phyloP scores from a whole-genome alignment of 1,139 yeast species.

The Geotrichum fermentans region DNA sequence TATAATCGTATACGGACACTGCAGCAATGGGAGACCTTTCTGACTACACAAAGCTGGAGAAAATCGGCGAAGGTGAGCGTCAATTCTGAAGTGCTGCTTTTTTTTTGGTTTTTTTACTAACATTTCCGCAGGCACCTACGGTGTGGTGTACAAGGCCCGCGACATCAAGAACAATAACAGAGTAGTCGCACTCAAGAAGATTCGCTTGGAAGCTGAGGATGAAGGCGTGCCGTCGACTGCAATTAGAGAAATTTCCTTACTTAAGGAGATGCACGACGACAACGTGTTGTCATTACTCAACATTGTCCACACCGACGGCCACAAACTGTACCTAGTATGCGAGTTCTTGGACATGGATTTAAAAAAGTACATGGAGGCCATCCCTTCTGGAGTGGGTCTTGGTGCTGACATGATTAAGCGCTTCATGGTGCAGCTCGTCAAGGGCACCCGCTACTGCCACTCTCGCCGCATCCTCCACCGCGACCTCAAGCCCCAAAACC shows the following conservation, averaged over 20 bases:
- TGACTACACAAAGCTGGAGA: slow-evolving; percentile 89
- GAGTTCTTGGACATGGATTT: slow-evolving; percentile 92
- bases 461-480: slow-evolving; percentile 92
- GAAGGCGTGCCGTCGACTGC: slow-evolving; percentile 99
- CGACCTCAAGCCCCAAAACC: slow-evolving; percentile 93
- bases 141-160: slow-evolving; percentile 94
- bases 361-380: slow-evolving; percentile 93
- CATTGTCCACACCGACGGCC: slow-evolving; percentile 95
- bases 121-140: slow-evolving; percentile 63
- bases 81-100: background rate
- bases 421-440: slow-evolving; percentile 86
- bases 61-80: slow-evolving; percentile 82
- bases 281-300: slow-evolving; percentile 88
- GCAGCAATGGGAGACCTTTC: slow-evolving; percentile 73
- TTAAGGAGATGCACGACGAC: slow-evolving; percentile 89
- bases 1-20: background rate
- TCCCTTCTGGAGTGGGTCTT: slow-evolving; percentile 86
- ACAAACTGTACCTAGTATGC: slow-evolving; percentile 86
- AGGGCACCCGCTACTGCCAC: slow-evolving; percentile 93
- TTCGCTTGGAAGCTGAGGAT: slow-evolving; percentile 92
- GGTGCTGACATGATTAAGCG: slow-evolving; percentile 88
- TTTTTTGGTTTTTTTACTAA: background rate
- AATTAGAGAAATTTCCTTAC: slow-evolving; percentile 86
- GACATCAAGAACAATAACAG: slow-evolving; percentile 86
- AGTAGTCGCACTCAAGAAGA: slow-evolving; percentile 89